Conservation (phyloP, 306 rosid genomes). For the Quercus dentata region DNA sequence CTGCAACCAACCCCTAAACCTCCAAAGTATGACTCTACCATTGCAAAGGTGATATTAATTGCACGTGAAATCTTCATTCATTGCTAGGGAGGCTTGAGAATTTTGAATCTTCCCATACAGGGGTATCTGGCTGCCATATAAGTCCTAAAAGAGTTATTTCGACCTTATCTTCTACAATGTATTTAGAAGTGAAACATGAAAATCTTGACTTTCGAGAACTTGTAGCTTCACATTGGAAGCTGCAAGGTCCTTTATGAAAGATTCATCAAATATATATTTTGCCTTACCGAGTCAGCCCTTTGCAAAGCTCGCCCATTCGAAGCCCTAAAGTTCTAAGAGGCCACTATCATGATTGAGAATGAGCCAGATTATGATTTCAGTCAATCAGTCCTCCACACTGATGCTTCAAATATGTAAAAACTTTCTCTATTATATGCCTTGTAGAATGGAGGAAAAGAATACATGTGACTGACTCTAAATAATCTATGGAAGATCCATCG, state of each 20-base stretch:
- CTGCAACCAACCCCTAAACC: neutral
- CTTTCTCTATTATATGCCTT: neutral
- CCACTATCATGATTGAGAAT: neutral
- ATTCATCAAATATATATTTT: neutral
- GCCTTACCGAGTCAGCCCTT: neutral
- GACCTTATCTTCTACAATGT: neutral
- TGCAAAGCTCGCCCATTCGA: neutral
- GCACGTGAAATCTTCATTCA: neutral
- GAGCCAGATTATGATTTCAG: neutral
- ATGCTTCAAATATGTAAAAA: slow-evolving; percentile 2
- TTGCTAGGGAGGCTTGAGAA: neutral
- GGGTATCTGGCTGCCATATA: neutral
- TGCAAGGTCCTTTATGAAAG: neutral
- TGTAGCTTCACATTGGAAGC: neutral
- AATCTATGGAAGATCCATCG: too few species aligned
- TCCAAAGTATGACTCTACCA: neutral
- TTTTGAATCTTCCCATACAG: neutral
- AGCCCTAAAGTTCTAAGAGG: neutral
- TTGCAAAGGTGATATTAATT: neutral
- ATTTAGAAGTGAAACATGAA: neutral
- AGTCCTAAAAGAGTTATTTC: neutral
- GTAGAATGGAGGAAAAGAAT: too few species aligned
- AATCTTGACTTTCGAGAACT: neutral
- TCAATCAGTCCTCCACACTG: neutral
- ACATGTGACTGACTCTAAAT: too few species aligned